Percentiles rank a stretch among this genome's conserved stretches.
phyloP scores from a whole-genome alignment of 2,329 filamentous ascomycete genomes.

The Colletotrichum filicis region DNA sequence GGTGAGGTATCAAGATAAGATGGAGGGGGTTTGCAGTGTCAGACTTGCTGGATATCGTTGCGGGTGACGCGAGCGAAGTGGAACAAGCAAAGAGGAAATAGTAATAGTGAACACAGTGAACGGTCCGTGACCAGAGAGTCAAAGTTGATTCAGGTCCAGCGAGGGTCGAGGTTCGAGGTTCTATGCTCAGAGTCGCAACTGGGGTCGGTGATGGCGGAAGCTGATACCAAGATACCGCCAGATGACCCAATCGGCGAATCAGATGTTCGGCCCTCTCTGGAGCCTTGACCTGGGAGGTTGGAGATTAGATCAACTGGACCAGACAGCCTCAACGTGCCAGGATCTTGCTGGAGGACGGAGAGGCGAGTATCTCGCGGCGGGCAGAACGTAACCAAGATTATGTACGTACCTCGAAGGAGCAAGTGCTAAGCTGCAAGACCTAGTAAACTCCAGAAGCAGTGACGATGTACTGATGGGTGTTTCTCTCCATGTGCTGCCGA shows the following conservation, averaged over 20 bases:
- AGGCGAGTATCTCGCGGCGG: neutral
- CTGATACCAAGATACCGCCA: slow-evolving; percentile 31
- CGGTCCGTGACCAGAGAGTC: neutral
- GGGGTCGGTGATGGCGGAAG: slow-evolving; percentile 30
- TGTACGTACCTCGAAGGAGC: slow-evolving; percentile 23
- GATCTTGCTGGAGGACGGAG: neutral
- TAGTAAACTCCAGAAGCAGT: neutral
- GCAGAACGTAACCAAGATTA: neutral
- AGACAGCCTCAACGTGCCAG: neutral
- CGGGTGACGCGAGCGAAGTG: neutral
- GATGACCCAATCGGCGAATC: slow-evolving; percentile 27
- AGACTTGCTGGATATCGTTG: neutral
- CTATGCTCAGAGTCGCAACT: slow-evolving; percentile 6
- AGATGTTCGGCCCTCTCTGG: neutral
- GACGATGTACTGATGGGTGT: neutral
- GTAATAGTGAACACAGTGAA: neutral
- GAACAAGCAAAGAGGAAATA: neutral
- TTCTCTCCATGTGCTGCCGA: neutral
- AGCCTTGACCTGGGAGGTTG: slow-evolving; percentile 25
- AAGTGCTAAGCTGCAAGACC: neutral
- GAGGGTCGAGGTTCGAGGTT: neutral
- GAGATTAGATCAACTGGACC: slow-evolving; percentile 32
- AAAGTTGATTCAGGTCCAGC: slow-evolving; percentile 6
- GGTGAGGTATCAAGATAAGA: neutral
- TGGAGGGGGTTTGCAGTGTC: neutral